Base-by-base conservation (phyloP, 495 filamentous ascomycete genomes). In the Cladorrhinum samala region DNA sequence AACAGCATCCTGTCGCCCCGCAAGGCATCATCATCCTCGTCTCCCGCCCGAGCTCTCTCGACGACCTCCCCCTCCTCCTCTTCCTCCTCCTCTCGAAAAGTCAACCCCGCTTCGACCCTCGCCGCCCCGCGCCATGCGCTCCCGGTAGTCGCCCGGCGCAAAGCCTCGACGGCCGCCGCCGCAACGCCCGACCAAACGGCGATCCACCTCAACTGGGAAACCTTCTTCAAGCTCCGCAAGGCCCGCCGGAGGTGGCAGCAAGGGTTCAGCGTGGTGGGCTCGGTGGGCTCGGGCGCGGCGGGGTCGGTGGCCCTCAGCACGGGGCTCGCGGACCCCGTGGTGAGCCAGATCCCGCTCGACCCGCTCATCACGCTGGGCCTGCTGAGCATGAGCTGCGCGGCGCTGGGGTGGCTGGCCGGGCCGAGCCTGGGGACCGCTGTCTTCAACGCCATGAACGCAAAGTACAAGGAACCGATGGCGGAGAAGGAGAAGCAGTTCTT, bases 401-500 rank as follows among this genome's bases (percentile, higher is more conserved):
- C 81, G 9, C 73, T 79, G 11, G 93, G 93, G 2, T 98, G 93
- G 93, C 70, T 98, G 49, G 64, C 80, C 17, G 93, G 93, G 0
- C 93, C 93, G 2, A 80, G 84, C 57, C 50, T 95, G 18, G 93
- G 93, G 0, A 84, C 83, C 25, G 77, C 72, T 13, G 68, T 88
- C 14, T 98, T 96, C 76, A 83, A 87, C 56, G 37, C 81, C 50
- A 70, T 83, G 57, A 82, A 92, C 68, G 71, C 82, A 58, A 75
- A 78, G 55, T 82, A 78, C 57, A 83, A 80, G 68, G 68, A 64
- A 48, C 78, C 86, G 58, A 87, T 97, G 72, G 77, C 74, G 1
- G 66, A 78, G 85, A 95, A 95, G 77, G 93, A 98, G 72, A 86
- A 83, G 57, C 86, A 90, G 62, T 95, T 98, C 77, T 94, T 89